These are phyloP conservation scores for Russula lepida DNA, from an alignment of 768 basidiomycete species.

Conservation along the genomic window DNA sequence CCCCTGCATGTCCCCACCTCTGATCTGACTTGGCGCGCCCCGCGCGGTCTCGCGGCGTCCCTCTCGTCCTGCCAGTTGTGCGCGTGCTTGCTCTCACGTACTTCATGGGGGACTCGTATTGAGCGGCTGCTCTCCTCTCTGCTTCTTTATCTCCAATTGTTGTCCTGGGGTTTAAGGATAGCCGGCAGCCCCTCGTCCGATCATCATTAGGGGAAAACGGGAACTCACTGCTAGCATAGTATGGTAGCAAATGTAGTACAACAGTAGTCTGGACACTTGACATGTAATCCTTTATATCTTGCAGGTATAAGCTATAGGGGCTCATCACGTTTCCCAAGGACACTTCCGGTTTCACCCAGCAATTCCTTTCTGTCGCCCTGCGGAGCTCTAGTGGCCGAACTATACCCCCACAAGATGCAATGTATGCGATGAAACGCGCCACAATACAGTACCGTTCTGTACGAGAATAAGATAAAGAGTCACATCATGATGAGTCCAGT, in stretches of 20 bases:
- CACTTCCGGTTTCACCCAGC: background rate
- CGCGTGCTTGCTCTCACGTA: no score
- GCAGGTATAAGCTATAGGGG: background rate
- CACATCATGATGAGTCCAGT: background rate
- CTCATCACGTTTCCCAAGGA: background rate
- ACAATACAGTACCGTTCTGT: constrained; percentile 8
- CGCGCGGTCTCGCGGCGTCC: no score
- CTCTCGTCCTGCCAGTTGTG: no score
- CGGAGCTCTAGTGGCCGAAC: background rate
- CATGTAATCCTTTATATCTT: background rate
- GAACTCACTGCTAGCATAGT: background rate
- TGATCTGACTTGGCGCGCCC: no score
- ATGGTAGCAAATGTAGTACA: background rate
- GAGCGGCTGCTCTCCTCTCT: no score
- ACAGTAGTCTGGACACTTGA: background rate
- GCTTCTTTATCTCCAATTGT: no score
- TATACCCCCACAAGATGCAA: background rate
- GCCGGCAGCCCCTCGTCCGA: background rate
- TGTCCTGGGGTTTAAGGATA: no score
- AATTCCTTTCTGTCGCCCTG: background rate
- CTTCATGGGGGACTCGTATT: no score
- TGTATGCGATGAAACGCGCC: constrained; percentile 10
- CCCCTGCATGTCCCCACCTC: no score
- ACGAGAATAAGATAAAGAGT: background rate
- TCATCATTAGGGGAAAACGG: background rate